A percentile compares a stretch with the other conserved stretches of the same genome.
Evolutionary conservation across 169 alveolate genomes (phyloP).

Genomic region (Theileria parva): DNA sequence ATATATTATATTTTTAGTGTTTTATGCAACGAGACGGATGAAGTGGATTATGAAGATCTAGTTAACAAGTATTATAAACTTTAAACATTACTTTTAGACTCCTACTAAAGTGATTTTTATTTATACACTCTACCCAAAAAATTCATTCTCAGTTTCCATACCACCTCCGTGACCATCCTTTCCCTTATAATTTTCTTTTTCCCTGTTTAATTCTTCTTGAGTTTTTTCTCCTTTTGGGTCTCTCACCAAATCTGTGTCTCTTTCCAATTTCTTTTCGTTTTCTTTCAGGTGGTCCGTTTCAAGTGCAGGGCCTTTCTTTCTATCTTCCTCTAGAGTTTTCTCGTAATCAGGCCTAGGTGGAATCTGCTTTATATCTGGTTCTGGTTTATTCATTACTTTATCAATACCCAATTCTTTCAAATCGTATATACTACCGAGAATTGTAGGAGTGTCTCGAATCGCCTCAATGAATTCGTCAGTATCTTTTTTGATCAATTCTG

Average conservation of each 20-base stretch:
- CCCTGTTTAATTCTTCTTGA: too few relatives aligned
- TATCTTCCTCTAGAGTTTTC: too few relatives aligned
- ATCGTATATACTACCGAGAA: not conserved
- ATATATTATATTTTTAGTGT: not conserved
- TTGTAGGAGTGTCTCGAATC: too few relatives aligned
- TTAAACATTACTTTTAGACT: constrained; percentile 19
- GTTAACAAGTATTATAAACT: constrained; percentile 34
- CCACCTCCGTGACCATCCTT: not conserved
- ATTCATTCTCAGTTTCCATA: not conserved
- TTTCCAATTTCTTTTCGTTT: too few relatives aligned
- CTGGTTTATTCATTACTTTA: not conserved
- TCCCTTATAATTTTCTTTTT: not conserved
- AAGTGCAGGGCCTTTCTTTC: too few relatives aligned
- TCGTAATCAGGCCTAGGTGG: too few relatives aligned
- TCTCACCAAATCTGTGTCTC: too few relatives aligned
- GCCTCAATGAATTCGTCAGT: too few relatives aligned
- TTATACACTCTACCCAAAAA: not conserved
- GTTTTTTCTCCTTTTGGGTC: too few relatives aligned
- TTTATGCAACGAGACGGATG: constrained; percentile 24
- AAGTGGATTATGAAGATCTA: constrained; percentile 46
- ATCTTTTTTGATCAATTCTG: too few relatives aligned
- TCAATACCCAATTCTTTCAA: not conserved
- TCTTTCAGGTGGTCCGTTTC: too few relatives aligned
- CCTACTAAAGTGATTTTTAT: constrained; percentile 30
- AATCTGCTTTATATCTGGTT: too few relatives aligned